phyloP scores from a whole-genome alignment of 768 basidiomycete genomes.

The Lentinula sp. region DNA sequence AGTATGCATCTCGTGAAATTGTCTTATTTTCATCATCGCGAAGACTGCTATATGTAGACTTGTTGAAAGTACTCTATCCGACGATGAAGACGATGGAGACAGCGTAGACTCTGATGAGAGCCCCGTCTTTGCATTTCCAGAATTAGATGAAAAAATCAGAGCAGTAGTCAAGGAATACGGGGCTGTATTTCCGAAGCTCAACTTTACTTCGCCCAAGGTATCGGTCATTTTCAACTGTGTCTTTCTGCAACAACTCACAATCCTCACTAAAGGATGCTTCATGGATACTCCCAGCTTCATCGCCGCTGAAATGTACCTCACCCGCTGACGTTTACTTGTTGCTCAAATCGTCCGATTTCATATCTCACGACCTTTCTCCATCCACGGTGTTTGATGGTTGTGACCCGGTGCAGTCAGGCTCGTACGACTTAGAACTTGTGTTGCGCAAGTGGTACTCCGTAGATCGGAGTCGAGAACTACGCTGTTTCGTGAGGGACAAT shows the following conservation, averaged over 20 bases:
- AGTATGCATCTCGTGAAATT: neutral
- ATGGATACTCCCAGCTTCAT: constrained; percentile 82
- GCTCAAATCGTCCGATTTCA: constrained; percentile 89
- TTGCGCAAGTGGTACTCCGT: constrained; percentile 88
- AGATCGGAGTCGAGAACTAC: constrained; percentile 76
- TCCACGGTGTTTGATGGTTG: constrained; percentile 68
- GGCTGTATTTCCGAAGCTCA: constrained; percentile 92
- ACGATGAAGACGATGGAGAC: constrained; percentile 41
- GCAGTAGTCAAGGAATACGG: constrained; percentile 61
- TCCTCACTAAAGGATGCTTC: constrained; percentile 69
- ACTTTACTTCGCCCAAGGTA: constrained; percentile 92
- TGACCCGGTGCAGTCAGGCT: constrained; percentile 10
- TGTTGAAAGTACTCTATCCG: constrained; percentile 51
- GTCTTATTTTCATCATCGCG: constrained; percentile 7
- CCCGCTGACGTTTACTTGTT: constrained; percentile 90
- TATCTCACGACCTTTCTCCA: constrained; percentile 67
- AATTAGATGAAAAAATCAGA: constrained; percentile 71
- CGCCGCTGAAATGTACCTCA: constrained; percentile 80
- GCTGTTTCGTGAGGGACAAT: constrained; percentile 83
- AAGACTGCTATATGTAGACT: constrained; percentile 29
- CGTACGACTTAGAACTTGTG: constrained; percentile 75
- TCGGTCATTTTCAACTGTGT: neutral
- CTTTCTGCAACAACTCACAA: neutral
- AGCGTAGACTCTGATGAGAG: constrained; percentile 27
- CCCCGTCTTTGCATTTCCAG: constrained; percentile 65